Percentiles rank a stretch among this genome's conserved stretches.
Evolutionary conservation across 2,329 filamentous ascomycete genomes (phyloP).

Genomic region (Zymoseptoria brevis): DNA sequence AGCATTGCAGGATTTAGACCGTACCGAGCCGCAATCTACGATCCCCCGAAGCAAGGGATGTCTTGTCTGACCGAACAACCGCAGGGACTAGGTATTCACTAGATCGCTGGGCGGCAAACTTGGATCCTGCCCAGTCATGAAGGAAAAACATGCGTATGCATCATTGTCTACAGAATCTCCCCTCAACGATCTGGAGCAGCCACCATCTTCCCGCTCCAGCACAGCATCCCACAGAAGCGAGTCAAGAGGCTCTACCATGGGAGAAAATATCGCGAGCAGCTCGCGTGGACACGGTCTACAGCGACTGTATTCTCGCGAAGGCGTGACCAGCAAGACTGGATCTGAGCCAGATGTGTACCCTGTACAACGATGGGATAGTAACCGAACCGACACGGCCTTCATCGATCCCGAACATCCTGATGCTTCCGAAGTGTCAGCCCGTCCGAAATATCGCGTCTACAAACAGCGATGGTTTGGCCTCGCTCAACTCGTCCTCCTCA

Average conservation of each 20-base stretch:
- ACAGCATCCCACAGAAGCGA: background rate
- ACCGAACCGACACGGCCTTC: background rate
- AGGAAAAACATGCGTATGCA: background rate
- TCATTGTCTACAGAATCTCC: background rate
- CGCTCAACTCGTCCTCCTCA: constrained; percentile 73
- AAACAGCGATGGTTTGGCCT: constrained; percentile 86
- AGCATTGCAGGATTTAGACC: background rate
- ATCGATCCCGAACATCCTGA: constrained; percentile 6
- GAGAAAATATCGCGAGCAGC: background rate
- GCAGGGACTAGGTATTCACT: background rate
- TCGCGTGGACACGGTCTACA: background rate
- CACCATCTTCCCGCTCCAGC: background rate
- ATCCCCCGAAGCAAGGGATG: background rate
- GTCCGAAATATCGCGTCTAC: constrained; percentile 49
- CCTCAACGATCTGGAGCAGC: background rate
- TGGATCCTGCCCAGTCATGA: background rate
- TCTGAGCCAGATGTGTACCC: background rate
- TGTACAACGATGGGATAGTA: background rate
- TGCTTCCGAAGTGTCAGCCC: constrained; percentile 1
- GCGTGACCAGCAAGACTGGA: background rate
- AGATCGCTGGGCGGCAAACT: background rate
- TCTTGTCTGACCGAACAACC: background rate
- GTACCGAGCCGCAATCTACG: background rate
- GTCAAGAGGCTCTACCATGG: background rate
- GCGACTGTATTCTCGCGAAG: background rate